Percentiles rank a stretch among this genome's conserved stretches.
These are phyloP conservation scores for Pseudozyma tsukubaensis DNA, from an alignment of 1,284 basidiomycete species.

Conservation along the genomic window DNA sequence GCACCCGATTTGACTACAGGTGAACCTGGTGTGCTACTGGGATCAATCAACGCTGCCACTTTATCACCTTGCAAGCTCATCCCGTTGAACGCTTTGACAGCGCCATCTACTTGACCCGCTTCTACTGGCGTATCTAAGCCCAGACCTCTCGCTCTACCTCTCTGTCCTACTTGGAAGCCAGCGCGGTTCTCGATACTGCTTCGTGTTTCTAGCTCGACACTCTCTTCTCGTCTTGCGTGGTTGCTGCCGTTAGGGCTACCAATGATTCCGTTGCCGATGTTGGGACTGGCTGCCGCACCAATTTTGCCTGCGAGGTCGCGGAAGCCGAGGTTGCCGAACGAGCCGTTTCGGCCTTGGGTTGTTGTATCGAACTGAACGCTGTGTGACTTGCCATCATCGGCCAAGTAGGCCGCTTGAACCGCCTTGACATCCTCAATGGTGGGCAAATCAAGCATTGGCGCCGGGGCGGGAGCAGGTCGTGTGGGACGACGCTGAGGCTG, in stretches of 20 bases:
- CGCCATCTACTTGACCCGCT: constrained; percentile 10
- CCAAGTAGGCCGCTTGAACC: constrained; percentile 55
- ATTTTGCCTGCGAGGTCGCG: constrained; percentile 41
- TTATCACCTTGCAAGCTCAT: constrained; percentile 18
- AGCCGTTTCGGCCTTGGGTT: constrained; percentile 17
- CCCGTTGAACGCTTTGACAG: constrained; percentile 15
- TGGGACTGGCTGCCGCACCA: too few relatives aligned
- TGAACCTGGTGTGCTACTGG: constrained; percentile 26
- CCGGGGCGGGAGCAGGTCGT: constrained; percentile 53
- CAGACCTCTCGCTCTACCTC: constrained; percentile 36
- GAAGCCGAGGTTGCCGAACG: constrained; percentile 38
- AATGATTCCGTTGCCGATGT: constrained; percentile 10
- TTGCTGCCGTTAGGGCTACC: constrained; percentile 12
- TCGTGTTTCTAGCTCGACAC: constrained; percentile 38
- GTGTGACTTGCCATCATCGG: constrained; percentile 50
- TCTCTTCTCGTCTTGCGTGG: constrained; percentile 18
- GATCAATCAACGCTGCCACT: constrained; percentile 32
- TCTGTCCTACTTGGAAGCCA: constrained; percentile 39
- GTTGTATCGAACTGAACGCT: constrained; percentile 42
- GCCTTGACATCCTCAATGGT: constrained; percentile 67
- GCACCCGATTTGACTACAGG: constrained; percentile 15
- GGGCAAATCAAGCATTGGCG: constrained; percentile 60
- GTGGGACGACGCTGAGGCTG: constrained; percentile 30
- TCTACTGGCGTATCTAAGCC: constrained; percentile 37
- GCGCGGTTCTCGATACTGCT: constrained; percentile 31